Evolutionary conservation across 495 filamentous ascomycete species (phyloP), one percentile per base, ranked within the genome.

Genomic region (Parmelia sp.): DNA sequence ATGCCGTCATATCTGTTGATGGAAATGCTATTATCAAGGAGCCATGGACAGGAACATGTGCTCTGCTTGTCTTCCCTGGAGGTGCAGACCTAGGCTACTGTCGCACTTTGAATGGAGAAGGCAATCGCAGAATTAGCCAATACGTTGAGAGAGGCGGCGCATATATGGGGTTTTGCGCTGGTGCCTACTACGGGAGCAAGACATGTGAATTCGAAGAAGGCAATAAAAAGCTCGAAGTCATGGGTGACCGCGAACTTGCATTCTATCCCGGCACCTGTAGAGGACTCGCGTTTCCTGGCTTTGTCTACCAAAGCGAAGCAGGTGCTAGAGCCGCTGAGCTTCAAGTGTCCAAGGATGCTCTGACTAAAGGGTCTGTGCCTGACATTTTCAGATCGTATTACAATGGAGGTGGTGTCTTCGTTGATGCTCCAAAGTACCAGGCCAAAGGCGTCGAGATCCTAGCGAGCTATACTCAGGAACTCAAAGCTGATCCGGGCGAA

Each of bases 71-170:
- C 8, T 84, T 98, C 59, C 94, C 94, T 14, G 95, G 95, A 21
- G 94, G 94, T n/a, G 94, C 91, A 23, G 94, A 98, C 70, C 80
- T 96, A 49, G 90, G 88, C 37, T 98, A 97, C 75, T 96, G 92
- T 71, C 86, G 89, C 7, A 86, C 83, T 15, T 82, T 98, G 49
- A 94, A 97, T 74, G 94, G 94, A 39, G 78, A 85, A 63, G 94
- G 94, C 19, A 98, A 97, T 72, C 81, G 88, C 44, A 82, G 79
- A 61, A 97, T 98, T 72, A 77, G 79, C 23, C 86, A 92, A 65
- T 98, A 88, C 72, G 90, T 98, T 55, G 87, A 88, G 60, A 77
- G 84, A n/a, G 94, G 94, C 15, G 94, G 94, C 7, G 75, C 78
- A 3, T 98, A 93, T 71, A 80, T 97, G 27, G 95, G 94, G 7